Evolutionary conservation across 306 rosid species (phyloP), one percentile per base, ranked within the genome.

Genomic region (Prunus davidiana): DNA sequence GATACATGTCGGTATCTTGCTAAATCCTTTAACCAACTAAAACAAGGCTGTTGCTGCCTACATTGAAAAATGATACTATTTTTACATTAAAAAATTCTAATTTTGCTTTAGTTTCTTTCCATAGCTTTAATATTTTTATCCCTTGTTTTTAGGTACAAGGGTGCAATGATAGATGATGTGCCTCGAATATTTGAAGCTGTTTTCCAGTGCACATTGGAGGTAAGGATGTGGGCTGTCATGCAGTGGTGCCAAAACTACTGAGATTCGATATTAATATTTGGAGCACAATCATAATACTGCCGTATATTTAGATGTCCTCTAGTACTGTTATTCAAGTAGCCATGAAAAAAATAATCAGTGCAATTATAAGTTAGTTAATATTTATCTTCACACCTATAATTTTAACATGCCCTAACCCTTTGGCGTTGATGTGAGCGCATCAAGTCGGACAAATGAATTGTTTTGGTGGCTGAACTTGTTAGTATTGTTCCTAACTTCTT

Each of bases 131-230:
- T 28, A 69, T 22, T 47, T 46, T 24, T 63, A 62, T 65, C 68
- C 28, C 28, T 60, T 60, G 19, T 45, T 64, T 75, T 70, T 79
- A 95, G 99, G 88, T 96, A 96, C 84, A 92, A 92, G 87, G 81
- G 76, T 76, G 86, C 97, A 67, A 96, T 96, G 99, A 79, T 87
- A 51, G 99, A 96, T 25, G 99, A 96, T 55, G 96, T 96, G 80
- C 96, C 96, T 77, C 93, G 98, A 50, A 92, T 96, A 87, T 96
- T 96, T 81, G 99, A 96, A 88, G 99, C 99, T 57, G 93, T 92
- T 79, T 96, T 96, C 47, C 98, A 92, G 89, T 96, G 99, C 93
- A 96, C 99, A 5, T 84, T 96, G 80, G 97, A 89, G 97, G 99
- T 90, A 81, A 88, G 77, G 57, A 58, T 79, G 25, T 62, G 32